Base-by-base conservation (phyloP, 331 rosid species). In the Quercus lobata region DNA sequence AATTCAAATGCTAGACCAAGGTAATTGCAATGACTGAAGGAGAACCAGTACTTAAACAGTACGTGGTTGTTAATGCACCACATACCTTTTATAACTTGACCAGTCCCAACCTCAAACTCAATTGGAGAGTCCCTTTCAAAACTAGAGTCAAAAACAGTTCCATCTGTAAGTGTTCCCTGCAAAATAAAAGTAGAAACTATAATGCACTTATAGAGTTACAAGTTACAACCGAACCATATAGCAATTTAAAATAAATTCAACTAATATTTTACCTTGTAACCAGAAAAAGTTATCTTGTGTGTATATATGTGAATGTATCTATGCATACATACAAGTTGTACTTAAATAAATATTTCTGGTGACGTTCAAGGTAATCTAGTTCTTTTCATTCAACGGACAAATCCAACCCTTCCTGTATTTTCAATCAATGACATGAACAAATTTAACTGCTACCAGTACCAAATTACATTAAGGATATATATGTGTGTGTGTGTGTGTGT, bases 131-230 rank as follows among this genome's bases (percentile, higher is more conserved):
- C 86, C 79, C 99, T 87, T 73, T 95, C 97, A 72, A 89, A 93
- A 83, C 99, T 95, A 46, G 99, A 95, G 84, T 95, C 97, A 49
- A 95, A 95, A 53, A 91, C 99, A 71, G 98, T 95, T 78, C 99
- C 98, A 82, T 95, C 99, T 1, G 96, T 89, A 86, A 95, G 97
- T 84, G 89, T 95, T 66, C 98, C 98, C 98, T 95, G 89, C 81
- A 91, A 77, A 69, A 63, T 35, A 75, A 32, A 58, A 79, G 27
- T 30, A 5, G 21, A 4, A 54, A 66, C 14, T 34, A 68, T 68
- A 68, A 32, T 68, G 44, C 72, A 18, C 15, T 4, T 18, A 32
- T 68, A 35, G n/a, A 49, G 17, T 49, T 49, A 68, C 25, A 68
- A 49, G 16, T 49, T 49, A 68, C 16, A 68, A 34, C 49, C 17